Evolutionary conservation across 2,329 filamentous ascomycete species (phyloP).

Genomic region (Aspergillus calidoustus): DNA sequence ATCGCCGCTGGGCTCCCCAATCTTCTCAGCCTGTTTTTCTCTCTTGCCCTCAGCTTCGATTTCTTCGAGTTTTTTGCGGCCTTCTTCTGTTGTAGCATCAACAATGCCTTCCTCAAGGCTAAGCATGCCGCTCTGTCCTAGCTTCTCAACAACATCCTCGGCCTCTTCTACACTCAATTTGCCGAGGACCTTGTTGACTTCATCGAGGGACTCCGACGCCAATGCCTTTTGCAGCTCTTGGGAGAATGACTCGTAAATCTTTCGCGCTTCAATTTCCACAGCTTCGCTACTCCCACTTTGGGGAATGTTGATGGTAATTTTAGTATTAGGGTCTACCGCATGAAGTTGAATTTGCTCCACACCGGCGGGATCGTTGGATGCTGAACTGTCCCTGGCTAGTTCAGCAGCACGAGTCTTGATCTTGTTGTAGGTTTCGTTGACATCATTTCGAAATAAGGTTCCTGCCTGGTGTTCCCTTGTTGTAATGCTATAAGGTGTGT

Average conservation of each 20-base stretch:
- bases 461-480: slow-evolving; percentile 87
- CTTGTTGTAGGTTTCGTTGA: slow-evolving; percentile 81
- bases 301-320: slow-evolving; percentile 86
- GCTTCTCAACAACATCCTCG: slow-evolving; percentile 78
- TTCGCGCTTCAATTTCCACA: slow-evolving; percentile 63
- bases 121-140: slow-evolving; percentile 84
- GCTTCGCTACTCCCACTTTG: slow-evolving; percentile 69
- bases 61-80: slow-evolving; percentile 75
- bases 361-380: slow-evolving; percentile 60
- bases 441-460: slow-evolving; percentile 90
- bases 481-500: slow-evolving; percentile 62
- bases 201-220: slow-evolving; percentile 85
- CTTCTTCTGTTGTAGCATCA: slow-evolving; percentile 89
- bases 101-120: slow-evolving; percentile 93
- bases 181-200: slow-evolving; percentile 84
- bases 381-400: slow-evolving; percentile 65
- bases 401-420: slow-evolving; percentile 79
- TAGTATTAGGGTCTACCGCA: slow-evolving; percentile 89
- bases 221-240: slow-evolving; percentile 81
- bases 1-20: slow-evolving; percentile 57
- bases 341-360: slow-evolving; percentile 98
- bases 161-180: slow-evolving; percentile 89
- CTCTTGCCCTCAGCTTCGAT: slow-evolving; percentile 63
- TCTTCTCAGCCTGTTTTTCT: slow-evolving; percentile 51
- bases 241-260: slow-evolving; percentile 82